Evolutionary conservation across 2,329 filamentous ascomycete genomes (phyloP), one percentile per base, ranked within the genome.

Genomic region (Beauveria rudraprayagi): DNA sequence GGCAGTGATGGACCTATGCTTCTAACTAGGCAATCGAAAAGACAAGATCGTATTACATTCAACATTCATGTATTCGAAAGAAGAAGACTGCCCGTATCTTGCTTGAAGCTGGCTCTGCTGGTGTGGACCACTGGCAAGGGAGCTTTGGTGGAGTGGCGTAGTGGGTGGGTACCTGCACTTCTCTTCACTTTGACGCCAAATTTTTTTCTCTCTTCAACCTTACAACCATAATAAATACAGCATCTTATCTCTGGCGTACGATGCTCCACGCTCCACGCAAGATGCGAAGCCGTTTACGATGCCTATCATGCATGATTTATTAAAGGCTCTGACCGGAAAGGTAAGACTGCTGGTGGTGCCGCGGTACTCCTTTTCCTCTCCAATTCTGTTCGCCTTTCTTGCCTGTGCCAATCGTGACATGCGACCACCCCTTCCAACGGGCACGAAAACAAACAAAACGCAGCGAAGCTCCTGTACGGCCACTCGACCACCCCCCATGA

Each of bases 381-480:
- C 10, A 14, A 11, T 44, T n/a, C 4, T n/a, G 1, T 5, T 14
- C 2, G 5, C 28, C 6, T 26, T 26, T 41, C 19, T 34, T 57
- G 55, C 22, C 19, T 41, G 55, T 41, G 46, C 46, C 47, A 54
- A 54, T 52, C 40, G 50, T 41, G 41, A 56, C 52, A 41, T 44
- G 34, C 52, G 28, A 24, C 10, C 10, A 11, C 17, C 17, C 46
- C 14, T 6, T 6, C 47, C 2, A 52, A 14, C 14, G 17, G 17
- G 43, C 37, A 37, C 53, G 40, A 51, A 37, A 34, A 16, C 11
- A 50, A 54, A 55, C 34, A 56, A 11, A 56, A 34, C 30, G 61
- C 61, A 62, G 51, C 56, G 46, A 57, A 56, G 34, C 61, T 48
- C 57, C 30, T 60, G 57, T 63, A 63, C 61, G 47, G 61, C 61